These are phyloP conservation scores for Boletus sp. DNA, from an alignment of 768 basidiomycete species.

Conservation along the genomic window DNA sequence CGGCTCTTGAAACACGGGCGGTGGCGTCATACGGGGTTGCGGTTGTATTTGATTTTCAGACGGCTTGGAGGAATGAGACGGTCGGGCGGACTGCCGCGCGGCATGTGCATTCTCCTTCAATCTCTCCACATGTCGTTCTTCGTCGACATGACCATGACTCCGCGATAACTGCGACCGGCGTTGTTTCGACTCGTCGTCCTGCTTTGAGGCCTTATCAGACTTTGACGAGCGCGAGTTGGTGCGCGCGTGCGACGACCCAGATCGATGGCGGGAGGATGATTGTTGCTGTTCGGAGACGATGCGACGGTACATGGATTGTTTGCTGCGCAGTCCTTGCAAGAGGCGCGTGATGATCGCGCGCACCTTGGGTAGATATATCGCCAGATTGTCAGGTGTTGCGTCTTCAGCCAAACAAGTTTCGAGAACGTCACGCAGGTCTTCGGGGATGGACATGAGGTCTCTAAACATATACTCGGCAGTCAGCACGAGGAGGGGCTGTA, in stretches of 20 bases:
- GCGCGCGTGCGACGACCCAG: slow-evolving; percentile 50
- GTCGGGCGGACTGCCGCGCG: slow-evolving; percentile 41
- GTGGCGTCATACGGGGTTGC: slow-evolving; percentile 27
- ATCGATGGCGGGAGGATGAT: slow-evolving; percentile 33
- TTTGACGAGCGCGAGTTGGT: slow-evolving; percentile 59
- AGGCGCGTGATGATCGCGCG: slow-evolving; percentile 89
- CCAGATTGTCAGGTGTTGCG: slow-evolving; percentile 79
- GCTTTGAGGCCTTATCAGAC: slow-evolving; percentile 35
- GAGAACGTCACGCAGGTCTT: slow-evolving; percentile 83
- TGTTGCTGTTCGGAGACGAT: slow-evolving; percentile 62
- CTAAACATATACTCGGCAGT: slow-evolving; percentile 39
- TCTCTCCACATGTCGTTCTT: slow-evolving; percentile 37
- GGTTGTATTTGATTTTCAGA: slow-evolving; percentile 34
- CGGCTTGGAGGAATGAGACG: slow-evolving; percentile 37
- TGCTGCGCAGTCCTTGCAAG: slow-evolving; percentile 88
- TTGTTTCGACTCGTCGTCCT: slow-evolving; percentile 44
- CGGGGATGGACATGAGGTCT: slow-evolving; percentile 83
- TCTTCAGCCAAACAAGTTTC: slow-evolving; percentile 92
- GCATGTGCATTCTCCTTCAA: slow-evolving; percentile 35
- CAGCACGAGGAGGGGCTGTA: slow-evolving; percentile 9
- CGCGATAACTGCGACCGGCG: slow-evolving; percentile 47
- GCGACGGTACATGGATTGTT: slow-evolving; percentile 85
- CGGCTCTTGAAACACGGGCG: slow-evolving; percentile 30
- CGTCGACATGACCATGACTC: slow-evolving; percentile 31
- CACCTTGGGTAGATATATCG: slow-evolving; percentile 86